Base-by-base conservation (phyloP, 1,284 basidiomycete species). In the Coniophora puteana region DNA sequence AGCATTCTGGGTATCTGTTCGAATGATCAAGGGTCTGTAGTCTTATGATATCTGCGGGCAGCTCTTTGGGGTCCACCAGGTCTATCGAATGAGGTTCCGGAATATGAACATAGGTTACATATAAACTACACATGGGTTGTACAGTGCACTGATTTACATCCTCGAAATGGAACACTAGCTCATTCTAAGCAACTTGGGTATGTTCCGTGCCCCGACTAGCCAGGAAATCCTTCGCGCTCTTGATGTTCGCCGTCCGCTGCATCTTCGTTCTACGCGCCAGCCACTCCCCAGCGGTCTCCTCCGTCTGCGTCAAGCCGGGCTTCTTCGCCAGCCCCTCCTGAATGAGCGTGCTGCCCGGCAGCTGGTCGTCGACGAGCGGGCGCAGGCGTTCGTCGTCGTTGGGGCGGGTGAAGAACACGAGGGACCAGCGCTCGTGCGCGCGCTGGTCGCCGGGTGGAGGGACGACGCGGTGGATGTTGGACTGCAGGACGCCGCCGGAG, bases 371-470 rank as follows among this genome's bases (percentile, higher is more conserved):
- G 0, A 62, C 54, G 4, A 79, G 61, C 2, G 78, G 68, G 16
- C 65, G 65, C 27, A 79, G 63, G 3, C 67, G 27, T 17, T 70
- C 60, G 4, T 64, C 65, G 53, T 81, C 72, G 8, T 76, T 73
- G 0, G 80, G 81, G 10, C 82, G 69, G 0, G 71, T 73, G 57
- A 83, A 83, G 57, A 72, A 84, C 0, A 78, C 79, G 5, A 82
- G 61, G 3, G 78, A 80, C 69, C 71, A 80, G 20, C 82, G 71
- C 28, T 71, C 69, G 18, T 67, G 51, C 8, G 58, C 48, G 3
- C 58, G 61, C 57, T 81, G 78, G 4, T 47, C 50, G 8, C 68
- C 64, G 0, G 74, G 74, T 0, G 76, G 68, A 4, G 72, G 64
- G 36, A 74, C 59, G 4, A 73, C 71, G 12, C 72, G 71, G 52